These are phyloP conservation scores for Diaporthe ilicicola DNA, from an alignment of 2,329 filamentous ascomycete species.

Conservation along the genomic window DNA sequence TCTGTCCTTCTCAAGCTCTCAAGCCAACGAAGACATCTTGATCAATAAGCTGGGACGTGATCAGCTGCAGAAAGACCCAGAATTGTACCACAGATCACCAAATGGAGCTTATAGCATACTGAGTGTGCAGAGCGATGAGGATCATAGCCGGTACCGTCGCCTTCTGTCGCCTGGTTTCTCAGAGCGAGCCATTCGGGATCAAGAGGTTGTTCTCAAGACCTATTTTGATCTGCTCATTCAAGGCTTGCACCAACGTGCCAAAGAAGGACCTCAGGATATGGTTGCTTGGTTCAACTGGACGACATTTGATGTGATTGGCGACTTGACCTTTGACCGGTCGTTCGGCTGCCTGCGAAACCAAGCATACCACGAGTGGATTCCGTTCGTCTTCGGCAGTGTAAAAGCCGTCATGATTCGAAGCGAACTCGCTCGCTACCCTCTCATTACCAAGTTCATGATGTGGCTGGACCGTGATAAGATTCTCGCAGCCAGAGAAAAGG, in stretches of 20 bases:
- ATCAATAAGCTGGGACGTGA: constrained; percentile 19
- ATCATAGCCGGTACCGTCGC: constrained; percentile 15
- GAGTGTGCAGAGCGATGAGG: constrained; percentile 10
- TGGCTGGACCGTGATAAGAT: background rate
- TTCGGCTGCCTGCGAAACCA: constrained; percentile 49
- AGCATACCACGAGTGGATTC: constrained; percentile 41
- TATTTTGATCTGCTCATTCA: constrained; percentile 34
- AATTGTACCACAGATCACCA: constrained; percentile 23
- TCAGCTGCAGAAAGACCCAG: constrained; percentile 1
- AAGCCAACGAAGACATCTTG: constrained; percentile 39
- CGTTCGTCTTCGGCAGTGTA: constrained; percentile 28
- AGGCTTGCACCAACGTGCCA: constrained; percentile 38
- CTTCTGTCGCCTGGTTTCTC: constrained; percentile 23
- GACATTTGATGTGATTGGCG: constrained; percentile 54
- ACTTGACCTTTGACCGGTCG: constrained; percentile 56
- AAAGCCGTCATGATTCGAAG: background rate
- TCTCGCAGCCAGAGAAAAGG: constrained; percentile 38
- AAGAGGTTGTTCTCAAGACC: constrained; percentile 10
- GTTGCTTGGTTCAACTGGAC: constrained; percentile 38
- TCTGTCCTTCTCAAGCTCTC: constrained; percentile 47
- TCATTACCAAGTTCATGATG: background rate
- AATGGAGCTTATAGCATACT: constrained; percentile 21
- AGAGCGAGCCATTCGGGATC: constrained; percentile 13
- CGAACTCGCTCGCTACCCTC: background rate
- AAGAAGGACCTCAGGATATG: constrained; percentile 15